Base-by-base conservation (phyloP, 805 yeast species). In the Priceomyces melissophilus region DNA sequence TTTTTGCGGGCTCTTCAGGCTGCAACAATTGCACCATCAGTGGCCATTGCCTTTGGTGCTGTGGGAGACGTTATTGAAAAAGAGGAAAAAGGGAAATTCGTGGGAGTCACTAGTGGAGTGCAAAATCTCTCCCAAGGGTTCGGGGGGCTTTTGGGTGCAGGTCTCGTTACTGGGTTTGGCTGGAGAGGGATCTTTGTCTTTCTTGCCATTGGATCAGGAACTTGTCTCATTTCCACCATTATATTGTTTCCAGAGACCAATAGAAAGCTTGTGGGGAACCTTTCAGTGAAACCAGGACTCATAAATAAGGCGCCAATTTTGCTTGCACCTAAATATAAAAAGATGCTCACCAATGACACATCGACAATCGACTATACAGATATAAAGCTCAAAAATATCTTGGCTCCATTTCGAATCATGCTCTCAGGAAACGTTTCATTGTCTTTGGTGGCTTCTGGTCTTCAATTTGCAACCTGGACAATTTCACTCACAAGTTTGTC, bases 131-230 rank as follows among this genome's bases (percentile, higher is more conserved):
- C 93, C 2, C 84, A 82, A 50, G 87, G 85, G 1, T 70, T 87
- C 46, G 89, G 93, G 11, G 88, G 93, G 0, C 64, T 88, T 13
- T 61, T 87, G 15, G 55, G 85, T 69, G 67, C 78, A 3, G 72
- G 75, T 14, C 34, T 62, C 13, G 50, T 54, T 3, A 32, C 53
- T 14, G 37, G 54, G 11, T 62, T 56, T 50, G 53, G 50, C 12
- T 87, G 96, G 95, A 69, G 88, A 46, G 79, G 87, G 0, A 74
- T 81, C 10, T 83, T 84, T 50, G 82, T 87, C 81, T 82, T 85
- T 45, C 60, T 84, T 37, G 78, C 84, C 1, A 78, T 83, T 15
- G 77, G 81, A 5, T 74, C 81, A 23, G 81, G 81, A 3, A 38
- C 59, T 2, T 62, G 75, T 10, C 42, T 70, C 3, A 26, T 73